A percentile compares a stretch with the other conserved stretches of the same genome.
These are phyloP conservation scores for Colletotrichum abscissum DNA, from an alignment of 2,329 filamentous ascomycete species.

Conservation along the genomic window DNA sequence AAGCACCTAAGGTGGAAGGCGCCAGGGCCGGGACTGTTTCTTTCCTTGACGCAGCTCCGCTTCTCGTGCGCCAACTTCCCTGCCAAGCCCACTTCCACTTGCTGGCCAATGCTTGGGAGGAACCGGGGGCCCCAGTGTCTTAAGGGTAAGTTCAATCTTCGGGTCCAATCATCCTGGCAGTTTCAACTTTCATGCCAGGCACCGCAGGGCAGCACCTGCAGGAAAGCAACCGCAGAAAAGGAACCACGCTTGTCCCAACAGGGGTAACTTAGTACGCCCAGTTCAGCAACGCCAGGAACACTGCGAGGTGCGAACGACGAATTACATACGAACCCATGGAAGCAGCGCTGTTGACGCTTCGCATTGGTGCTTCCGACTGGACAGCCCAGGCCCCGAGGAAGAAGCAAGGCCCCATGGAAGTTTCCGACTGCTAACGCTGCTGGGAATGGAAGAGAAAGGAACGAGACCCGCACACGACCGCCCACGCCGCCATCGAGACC, in stretches of 20 bases:
- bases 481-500: not conserved
- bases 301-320: not conserved
- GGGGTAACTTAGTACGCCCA: not conserved
- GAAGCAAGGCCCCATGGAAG: not conserved
- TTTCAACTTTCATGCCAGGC: not conserved
- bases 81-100: no score
- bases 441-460: not conserved
- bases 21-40: not conserved
- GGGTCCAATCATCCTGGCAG: constrained; percentile 10
- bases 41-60: not conserved
- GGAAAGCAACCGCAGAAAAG: not conserved
- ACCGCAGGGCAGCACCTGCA: constrained; percentile 6
- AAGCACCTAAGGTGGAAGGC: not conserved
- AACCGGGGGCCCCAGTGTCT: not conserved
- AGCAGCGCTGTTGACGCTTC: not conserved
- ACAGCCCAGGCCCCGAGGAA: not conserved
- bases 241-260: constrained; percentile 1
- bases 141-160: not conserved
- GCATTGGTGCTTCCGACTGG: constrained; percentile 8
- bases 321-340: not conserved
- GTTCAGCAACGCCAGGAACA: not conserved
- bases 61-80: not conserved
- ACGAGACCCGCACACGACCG: not conserved
- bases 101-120: not conserved
- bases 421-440: not conserved